Evolutionary conservation across 2,329 filamentous ascomycete genomes (phyloP), one percentile per base, ranked within the genome.

Genomic region (Ustilaginoidea virens): DNA sequence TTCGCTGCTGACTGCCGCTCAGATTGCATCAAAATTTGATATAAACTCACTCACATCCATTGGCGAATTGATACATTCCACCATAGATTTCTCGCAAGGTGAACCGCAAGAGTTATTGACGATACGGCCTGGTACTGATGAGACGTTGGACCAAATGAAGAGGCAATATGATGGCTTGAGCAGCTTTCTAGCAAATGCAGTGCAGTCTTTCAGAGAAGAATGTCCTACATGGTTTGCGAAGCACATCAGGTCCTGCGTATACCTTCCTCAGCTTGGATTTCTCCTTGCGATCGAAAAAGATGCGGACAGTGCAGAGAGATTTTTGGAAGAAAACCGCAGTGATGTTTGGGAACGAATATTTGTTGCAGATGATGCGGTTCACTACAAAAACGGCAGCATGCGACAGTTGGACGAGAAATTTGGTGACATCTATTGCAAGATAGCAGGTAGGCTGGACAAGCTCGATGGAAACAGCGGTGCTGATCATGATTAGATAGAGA

Each of bases 241-340:
- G 17, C 61, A 67, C 34, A 53, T 76, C 10, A 60, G 65, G 19
- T 86, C 86, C 31, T 92, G 92, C 36, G 78, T 90, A 12, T 93
- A 90, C 48, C 79, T 92, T 36, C 87, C 86, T 1, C 85, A 93
- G 43, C 69, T 94, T 21, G 90, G 90, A 0, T 98, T 94, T 46
- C 66, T 94, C 21, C 80, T 85, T 3, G 74, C 78, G 0, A 74
- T 92, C 11, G 69, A 83, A 39, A 33, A 36, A 7, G 42, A 51
- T 25, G 35, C 44, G 10, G 48, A 59, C 2, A 72, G 71, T 0
- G 55, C 62, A 26, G 66, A 69, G 0, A 56, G 68, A 8, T 86
- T 77, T 39, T 63, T 72, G 39, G 80, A 80, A 1, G 58, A 67
- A 33, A 60, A 63, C 0, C 47, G 58, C 4, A 46, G 56, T 2